A percentile compares a stretch with the other conserved stretches of the same genome.
Conservation (phyloP, 139 green algal species). For the Chlamydomonas sphaeroides region DNA sequence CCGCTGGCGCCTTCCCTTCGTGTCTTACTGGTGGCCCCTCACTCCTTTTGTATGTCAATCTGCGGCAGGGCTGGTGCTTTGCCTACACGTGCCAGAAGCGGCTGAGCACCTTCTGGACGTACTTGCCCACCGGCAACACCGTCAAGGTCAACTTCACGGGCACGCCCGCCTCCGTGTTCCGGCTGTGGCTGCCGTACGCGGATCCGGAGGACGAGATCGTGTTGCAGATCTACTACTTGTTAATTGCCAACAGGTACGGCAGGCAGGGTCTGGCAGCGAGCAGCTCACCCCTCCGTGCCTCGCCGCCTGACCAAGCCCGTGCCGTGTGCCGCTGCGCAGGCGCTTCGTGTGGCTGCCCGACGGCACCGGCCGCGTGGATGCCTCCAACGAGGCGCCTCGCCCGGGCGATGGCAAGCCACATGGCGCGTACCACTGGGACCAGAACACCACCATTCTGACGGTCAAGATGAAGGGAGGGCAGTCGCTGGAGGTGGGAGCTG, state of each 20-base stretch:
- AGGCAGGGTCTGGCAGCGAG: too few species aligned
- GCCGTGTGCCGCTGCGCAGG: not conserved
- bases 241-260: conserved; percentile 9
- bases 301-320: too few species aligned
- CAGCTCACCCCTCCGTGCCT: too few species aligned
- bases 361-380: conserved; percentile 1
- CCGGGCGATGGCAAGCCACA: conserved; percentile 30
- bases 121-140: conserved; percentile 22
- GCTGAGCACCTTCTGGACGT: conserved; percentile 58
- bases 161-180: conserved; percentile 43
- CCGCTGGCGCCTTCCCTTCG: too few species aligned
- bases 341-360: conserved; percentile 9
- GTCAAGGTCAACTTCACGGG: conserved; percentile 50
- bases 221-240: conserved; percentile 46
- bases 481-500: conserved; percentile 39
- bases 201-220: conserved; percentile 40
- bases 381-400: not conserved
- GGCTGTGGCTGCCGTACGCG: conserved; percentile 51
- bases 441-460: conserved; percentile 39
- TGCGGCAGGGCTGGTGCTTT: conserved; percentile 70
- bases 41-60: too few species aligned
- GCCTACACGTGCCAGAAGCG: conserved; percentile 56
- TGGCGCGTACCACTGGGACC: conserved; percentile 47
- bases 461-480: conserved; percentile 49
- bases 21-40: too few species aligned